phyloP scores from a whole-genome alignment of 1,284 basidiomycete species.

The Cerioporus squamosus region DNA sequence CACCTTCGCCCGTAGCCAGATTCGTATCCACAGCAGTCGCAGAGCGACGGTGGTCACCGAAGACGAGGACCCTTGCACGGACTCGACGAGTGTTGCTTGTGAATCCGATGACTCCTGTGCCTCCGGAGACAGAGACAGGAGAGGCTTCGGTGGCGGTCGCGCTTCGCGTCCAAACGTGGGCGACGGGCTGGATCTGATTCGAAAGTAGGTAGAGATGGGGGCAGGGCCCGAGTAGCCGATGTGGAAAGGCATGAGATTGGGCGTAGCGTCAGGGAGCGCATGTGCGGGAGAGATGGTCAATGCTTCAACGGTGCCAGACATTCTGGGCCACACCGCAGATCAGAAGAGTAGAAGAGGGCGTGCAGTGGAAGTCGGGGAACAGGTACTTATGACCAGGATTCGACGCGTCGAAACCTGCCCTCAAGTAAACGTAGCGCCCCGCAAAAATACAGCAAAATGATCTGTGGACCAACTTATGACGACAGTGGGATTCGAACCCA shows the following conservation, averaged over 20 bases:
- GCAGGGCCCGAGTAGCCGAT: conserved; percentile 73
- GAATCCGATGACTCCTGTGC: conserved; percentile 4
- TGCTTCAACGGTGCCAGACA: too few species aligned
- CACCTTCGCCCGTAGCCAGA: neutral
- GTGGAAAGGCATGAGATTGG: conserved; percentile 82
- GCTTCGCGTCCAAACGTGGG: conserved; percentile 38
- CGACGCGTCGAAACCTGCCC: too few species aligned
- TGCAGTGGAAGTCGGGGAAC: too few species aligned
- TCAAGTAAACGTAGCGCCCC: too few species aligned
- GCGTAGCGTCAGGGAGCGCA: conserved; percentile 41
- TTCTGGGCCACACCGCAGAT: too few species aligned
- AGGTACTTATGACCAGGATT: too few species aligned
- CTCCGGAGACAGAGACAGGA: neutral
- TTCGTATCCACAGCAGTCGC: conserved; percentile 13
- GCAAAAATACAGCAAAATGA: neutral
- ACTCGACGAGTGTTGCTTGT: conserved; percentile 21
- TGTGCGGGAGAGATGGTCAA: too few species aligned
- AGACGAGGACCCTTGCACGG: neutral
- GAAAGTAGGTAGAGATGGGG: conserved; percentile 74
- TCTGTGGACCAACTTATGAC: conserved; percentile 7
- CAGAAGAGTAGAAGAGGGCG: too few species aligned
- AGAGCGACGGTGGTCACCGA: neutral
- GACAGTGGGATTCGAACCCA: conserved; percentile 48
- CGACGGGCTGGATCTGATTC: conserved; percentile 48
- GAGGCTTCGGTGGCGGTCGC: neutral